Percentiles rank a stretch among this genome's conserved stretches.
phyloP scores from a whole-genome alignment of 208 protist genomes.

The Trypanosoma avium region DNA sequence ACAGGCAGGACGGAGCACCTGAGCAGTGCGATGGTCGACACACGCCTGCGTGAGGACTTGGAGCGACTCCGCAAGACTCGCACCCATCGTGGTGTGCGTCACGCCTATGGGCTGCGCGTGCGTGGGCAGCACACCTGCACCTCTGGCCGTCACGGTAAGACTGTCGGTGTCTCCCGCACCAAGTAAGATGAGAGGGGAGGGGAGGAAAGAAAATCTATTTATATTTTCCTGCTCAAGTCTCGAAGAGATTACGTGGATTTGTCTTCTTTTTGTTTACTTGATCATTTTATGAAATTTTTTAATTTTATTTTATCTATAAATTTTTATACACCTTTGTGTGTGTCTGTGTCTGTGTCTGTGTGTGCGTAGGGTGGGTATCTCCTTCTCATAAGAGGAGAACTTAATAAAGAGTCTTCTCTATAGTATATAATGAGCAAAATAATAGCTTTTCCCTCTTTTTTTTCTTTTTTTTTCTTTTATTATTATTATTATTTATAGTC shows the following conservation, averaged over 20 bases:
- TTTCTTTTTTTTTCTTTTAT: slow-evolving; percentile 16
- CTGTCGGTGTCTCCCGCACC: slow-evolving; percentile 77
- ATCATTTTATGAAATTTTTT: too few relatives aligned
- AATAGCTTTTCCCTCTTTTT: background rate
- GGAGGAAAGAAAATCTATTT: too few relatives aligned
- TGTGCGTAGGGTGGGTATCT: too few relatives aligned
- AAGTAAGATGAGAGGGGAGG: too few relatives aligned
- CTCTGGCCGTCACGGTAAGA: slow-evolving; percentile 97
- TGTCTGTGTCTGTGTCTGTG: too few relatives aligned
- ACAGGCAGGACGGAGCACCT: slow-evolving; percentile 98
- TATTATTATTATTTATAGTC: slow-evolving; percentile 13
- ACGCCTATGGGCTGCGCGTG: slow-evolving; percentile 98
- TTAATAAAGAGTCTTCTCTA: too few relatives aligned
- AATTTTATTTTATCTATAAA: too few relatives aligned
- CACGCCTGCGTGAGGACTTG: slow-evolving; percentile 99
- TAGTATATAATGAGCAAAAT: too few relatives aligned
- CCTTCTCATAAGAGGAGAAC: too few relatives aligned
- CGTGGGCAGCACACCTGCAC: slow-evolving; percentile 99
- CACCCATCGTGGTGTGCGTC: slow-evolving; percentile 98
- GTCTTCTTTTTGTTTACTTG: slow-evolving; percentile 18
- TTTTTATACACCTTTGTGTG: too few relatives aligned
- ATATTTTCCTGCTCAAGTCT: too few relatives aligned
- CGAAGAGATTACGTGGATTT: background rate
- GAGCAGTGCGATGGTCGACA: slow-evolving; percentile 96
- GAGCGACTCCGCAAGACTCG: slow-evolving; percentile 99